Conservation (phyloP, 164 flowering plant genomes). For the Warburgia ugandensis region DNA sequence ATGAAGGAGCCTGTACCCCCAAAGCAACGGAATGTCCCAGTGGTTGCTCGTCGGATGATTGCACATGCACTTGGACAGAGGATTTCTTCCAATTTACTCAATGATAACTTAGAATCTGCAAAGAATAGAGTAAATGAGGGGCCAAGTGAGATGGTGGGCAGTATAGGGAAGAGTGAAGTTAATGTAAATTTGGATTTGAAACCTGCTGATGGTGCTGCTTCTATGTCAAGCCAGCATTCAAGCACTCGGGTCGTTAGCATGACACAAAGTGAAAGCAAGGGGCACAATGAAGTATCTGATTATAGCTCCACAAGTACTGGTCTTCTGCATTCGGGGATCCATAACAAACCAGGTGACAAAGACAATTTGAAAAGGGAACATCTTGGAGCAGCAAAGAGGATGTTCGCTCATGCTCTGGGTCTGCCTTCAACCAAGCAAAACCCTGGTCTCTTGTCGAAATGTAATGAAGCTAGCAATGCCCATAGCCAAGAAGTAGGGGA, state of each 20-base stretch:
- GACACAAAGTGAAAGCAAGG: constrained; percentile 10
- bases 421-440: constrained; percentile 26
- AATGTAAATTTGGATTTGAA: constrained; percentile 3
- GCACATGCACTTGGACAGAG: constrained; percentile 84
- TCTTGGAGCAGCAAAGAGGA: constrained; percentile 80
- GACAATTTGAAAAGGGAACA: constrained; percentile 41
- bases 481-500: constrained; percentile 3
- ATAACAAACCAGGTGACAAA: constrained; percentile 13
- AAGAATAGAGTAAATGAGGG: constrained; percentile 8
- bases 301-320: constrained; percentile 8
- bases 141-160: constrained; percentile 5
- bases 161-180: constrained; percentile 13
- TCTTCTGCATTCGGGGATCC: constrained; percentile 17
- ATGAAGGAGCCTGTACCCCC: constrained; percentile 29
- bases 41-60: constrained; percentile 92
- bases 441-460: constrained; percentile 16
- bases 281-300: constrained; percentile 7
- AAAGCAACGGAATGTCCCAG: constrained; percentile 64
- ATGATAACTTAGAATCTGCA: constrained; percentile 8
- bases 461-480: constrained; percentile 14
- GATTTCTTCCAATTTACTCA: constrained; percentile 15
- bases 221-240: constrained; percentile 9
- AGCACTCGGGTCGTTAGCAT: background rate
- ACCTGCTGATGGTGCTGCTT: constrained; percentile 9
- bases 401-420: constrained; percentile 84